Percentiles rank a stretch among this genome's conserved stretches.
Evolutionary conservation across 2,329 filamentous ascomycete genomes (phyloP).

Genomic region (Aspergillus intermedius): DNA sequence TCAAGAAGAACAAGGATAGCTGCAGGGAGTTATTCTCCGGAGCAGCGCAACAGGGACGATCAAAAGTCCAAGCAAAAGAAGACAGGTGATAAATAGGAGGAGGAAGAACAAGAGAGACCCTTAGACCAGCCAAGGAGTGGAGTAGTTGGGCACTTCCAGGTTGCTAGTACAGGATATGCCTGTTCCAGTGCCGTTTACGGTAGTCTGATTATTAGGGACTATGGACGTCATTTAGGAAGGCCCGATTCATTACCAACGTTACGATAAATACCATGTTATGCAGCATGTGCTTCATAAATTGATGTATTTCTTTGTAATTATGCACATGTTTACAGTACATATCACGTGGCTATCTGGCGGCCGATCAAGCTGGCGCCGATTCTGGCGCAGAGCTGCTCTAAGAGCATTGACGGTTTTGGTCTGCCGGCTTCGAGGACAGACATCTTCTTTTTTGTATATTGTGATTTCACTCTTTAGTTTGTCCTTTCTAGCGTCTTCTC

Average conservation of each 20-base stretch:
- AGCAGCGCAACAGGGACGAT: background rate
- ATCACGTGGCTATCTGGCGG: background rate
- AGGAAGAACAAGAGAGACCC: constrained; percentile 3
- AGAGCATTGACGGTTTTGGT: background rate
- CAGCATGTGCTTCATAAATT: too few species aligned
- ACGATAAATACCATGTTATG: background rate
- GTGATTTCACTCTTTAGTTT: background rate
- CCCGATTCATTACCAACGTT: background rate
- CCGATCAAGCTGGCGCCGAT: background rate
- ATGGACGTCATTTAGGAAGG: background rate
- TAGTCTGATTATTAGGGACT: background rate
- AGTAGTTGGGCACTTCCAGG: constrained; percentile 7
- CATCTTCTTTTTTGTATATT: constrained; percentile 1
- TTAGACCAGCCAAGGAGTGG: constrained; percentile 12
- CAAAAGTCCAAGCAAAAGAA: background rate
- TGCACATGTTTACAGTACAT: background rate
- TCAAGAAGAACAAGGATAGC: background rate
- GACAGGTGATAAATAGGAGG: background rate
- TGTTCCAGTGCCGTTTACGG: background rate
- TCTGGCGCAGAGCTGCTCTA: background rate
- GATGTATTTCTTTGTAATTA: background rate
- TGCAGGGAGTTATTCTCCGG: background rate
- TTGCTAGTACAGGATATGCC: background rate
- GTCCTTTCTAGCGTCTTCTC: background rate
- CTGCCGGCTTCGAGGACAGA: background rate